Base-by-base conservation (phyloP, 371 early-diverging fungal species). In the Actinomortierella ambigua region DNA sequence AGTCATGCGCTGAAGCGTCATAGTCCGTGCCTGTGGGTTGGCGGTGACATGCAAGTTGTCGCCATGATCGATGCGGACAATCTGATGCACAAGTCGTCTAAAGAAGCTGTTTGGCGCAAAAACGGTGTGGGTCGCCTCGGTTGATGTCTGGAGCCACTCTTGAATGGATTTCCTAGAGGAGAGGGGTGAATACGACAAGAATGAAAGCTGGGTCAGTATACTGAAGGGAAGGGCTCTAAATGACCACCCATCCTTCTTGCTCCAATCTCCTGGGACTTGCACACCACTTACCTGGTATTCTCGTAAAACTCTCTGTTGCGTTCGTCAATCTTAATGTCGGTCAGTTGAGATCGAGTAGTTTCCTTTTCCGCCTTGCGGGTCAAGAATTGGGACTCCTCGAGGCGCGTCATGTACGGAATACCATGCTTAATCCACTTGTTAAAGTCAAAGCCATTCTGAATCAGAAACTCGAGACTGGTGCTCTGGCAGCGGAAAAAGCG, bases 401-500 rank as follows among this genome's bases (percentile, higher is more conserved):
- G 77, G 0, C 62, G 61, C 24, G 79, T 83, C 73, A 88, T 55
- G 52, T 81, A 89, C 0, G 87, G 85, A 18, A 88, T 81, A 22
- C 92, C 92, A 60, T 81, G 65, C 23, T 78, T 61, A n/a, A 88
- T 77, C 79, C 82, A 85, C 55, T 87, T 85, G 77, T 90, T 89
- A 53, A 92, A 90, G 59, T 91, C 89, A 69, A 92, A 91, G 11
- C 77, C 68, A 70, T 85, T 84, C 28, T 77, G 67, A 15, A 76
- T 59, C 49, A 92, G 76, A 68, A 92, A 92, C 63, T 88, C 86
- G 22, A 95, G 63, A 44, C 90, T 88, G 29, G 86, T 81, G 40
- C 87, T 85, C 59, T 88, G 88, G 50, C 81, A 81, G 5, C 79
- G 61, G 61, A 93, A 92, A 40, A 81, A 75, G 3, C 84, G 70